Base-by-base conservation (phyloP, 2,329 filamentous ascomycete genomes). In the Fusarium miscanthi region DNA sequence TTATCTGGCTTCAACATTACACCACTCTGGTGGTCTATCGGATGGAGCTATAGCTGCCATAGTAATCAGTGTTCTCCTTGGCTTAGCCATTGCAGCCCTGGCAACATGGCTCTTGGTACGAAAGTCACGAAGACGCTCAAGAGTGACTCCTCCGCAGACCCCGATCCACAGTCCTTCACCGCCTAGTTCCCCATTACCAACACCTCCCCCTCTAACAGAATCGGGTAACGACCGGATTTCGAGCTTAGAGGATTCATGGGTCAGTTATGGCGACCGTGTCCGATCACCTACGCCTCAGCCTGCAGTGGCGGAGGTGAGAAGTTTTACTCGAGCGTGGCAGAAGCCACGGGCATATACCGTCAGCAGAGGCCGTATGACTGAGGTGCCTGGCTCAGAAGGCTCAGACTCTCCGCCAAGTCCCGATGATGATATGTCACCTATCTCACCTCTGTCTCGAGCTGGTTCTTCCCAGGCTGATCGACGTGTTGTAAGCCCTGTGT, bases 261-360 rank as follows among this genome's bases (percentile, higher is more conserved):
- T 63, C 30, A 66, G 66, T 14, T 67, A 57, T 5, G 65, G 71
- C n/a, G 73, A 78, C 23, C 67, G 75, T 17, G 65, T 69, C 5
- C 62, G 56, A 23, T 78, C 74, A 19, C 70, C 76, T 8, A 77
- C 76, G 12, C 76, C 76, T 12, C 76, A 70, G 52, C 74, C 74
- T 2, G 76, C 76, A 6, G 67, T 78, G 33, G 76, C 76, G 16
- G 76, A 78, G 60, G 59, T 71, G 7, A 70, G 49, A 49, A 78
- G 73, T 40, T 78, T 59, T 33, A 75, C 73, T 31, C 69, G 76
- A 13, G 43, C 73, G 8, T 48, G 69, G 56, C 76, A 74, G 52
- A 76, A 75, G 46, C 76, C 76, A 14, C 69, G 74, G 4, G 63
- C 74, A n/a, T 78, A 70, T 41, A 64, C 76, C 3, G 61, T 77